A percentile compares a stretch with the other conserved stretches of the same genome.
Evolutionary conservation across 345 rosid genomes (phyloP).

Genomic region (Erysimum cheiranthoides): DNA sequence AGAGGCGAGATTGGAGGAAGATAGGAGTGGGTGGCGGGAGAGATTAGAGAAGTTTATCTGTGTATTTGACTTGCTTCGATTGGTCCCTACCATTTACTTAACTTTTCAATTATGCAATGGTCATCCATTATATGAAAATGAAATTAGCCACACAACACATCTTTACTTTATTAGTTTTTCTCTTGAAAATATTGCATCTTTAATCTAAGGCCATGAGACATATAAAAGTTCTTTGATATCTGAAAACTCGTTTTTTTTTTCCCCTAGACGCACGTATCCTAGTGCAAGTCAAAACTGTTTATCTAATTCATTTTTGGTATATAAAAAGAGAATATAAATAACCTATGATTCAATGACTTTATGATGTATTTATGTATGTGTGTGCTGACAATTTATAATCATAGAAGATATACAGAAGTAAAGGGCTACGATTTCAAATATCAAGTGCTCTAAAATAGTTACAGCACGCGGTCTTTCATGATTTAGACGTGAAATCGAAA

Average conservation of each 20-base stretch:
- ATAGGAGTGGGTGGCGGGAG: conserved; percentile 50
- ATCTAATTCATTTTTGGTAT: background rate
- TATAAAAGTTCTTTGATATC: too few species aligned
- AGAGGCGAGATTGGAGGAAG: conserved; percentile 51
- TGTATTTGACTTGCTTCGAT: conserved; percentile 36
- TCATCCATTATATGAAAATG: conserved; percentile 2
- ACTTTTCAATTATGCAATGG: conserved; percentile 41
- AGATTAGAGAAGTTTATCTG: conserved; percentile 44
- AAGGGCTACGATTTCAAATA: conserved; percentile 24
- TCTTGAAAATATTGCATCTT: background rate
- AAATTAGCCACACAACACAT: background rate
- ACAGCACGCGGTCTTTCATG: conserved; percentile 38
- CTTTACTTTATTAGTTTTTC: conserved; percentile 8
- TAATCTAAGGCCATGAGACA: background rate
- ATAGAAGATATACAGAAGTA: background rate
- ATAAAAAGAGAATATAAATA: background rate
- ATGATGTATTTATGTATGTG: background rate
- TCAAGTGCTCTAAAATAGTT: conserved; percentile 41
- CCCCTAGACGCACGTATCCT: background rate
- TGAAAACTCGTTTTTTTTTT: background rate
- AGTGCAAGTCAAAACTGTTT: background rate
- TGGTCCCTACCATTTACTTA: conserved; percentile 34
- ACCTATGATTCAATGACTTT: background rate
- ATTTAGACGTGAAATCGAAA: conserved; percentile 40
- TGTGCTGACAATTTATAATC: background rate